Evolutionary conservation across 345 rosid genomes (phyloP).

Genomic region (Sisymbrium altissimum): DNA sequence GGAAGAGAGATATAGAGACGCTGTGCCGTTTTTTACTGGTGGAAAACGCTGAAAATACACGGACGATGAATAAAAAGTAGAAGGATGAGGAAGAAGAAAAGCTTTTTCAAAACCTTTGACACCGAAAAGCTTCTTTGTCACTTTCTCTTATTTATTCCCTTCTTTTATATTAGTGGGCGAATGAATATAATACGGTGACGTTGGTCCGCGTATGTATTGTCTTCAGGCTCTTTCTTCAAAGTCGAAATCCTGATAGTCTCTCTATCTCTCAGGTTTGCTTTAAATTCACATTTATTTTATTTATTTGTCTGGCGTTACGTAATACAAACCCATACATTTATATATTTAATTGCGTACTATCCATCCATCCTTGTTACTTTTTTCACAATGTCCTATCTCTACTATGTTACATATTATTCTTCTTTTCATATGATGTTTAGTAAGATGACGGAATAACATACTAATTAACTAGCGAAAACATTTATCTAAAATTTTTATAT

Average conservation of each 20-base stretch:
- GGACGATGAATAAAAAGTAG: background rate
- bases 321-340: background rate
- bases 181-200: background rate
- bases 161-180: background rate
- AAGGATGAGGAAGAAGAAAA: background rate
- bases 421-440: background rate
- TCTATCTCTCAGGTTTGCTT: slow-evolving; percentile 5
- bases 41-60: slow-evolving; percentile 29
- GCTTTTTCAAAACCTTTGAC: background rate
- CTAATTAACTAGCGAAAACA: background rate
- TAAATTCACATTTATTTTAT: background rate
- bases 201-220: slow-evolving; percentile 17
- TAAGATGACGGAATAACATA: background rate
- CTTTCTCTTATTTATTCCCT: no score
- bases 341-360: background rate
- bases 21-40: background rate
- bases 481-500: background rate
- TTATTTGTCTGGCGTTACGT: background rate
- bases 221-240: background rate
- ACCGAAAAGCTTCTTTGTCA: background rate
- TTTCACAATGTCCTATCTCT: no score
- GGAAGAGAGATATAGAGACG: background rate
- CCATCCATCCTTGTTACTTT: background rate
- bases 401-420: no score
- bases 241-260: background rate